phyloP scores from a whole-genome alignment of 139 green algal species.

The Mychonastes homosphaera region DNA sequence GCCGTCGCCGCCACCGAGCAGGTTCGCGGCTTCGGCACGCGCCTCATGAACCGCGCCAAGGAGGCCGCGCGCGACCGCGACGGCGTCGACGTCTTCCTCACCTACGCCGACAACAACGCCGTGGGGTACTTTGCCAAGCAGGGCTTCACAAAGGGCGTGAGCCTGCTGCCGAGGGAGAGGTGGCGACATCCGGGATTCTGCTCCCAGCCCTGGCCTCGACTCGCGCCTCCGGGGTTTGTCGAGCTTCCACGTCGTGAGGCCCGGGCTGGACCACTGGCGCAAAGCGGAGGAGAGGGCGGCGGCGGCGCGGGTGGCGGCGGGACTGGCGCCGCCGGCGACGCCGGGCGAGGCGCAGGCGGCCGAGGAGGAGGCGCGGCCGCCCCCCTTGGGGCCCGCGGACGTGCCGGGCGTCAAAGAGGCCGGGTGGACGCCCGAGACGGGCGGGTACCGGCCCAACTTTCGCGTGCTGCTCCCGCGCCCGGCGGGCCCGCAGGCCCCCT shows the following conservation, averaged over 20 bases:
- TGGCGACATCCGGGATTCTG: background rate
- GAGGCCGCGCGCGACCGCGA: slow-evolving; percentile 67
- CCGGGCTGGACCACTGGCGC: slow-evolving; percentile 40
- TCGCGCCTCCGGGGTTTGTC: slow-evolving; percentile 48
- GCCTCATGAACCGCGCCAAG: slow-evolving; percentile 96
- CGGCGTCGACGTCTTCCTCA: slow-evolving; percentile 83
- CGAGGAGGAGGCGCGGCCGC: background rate
- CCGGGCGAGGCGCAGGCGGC: background rate
- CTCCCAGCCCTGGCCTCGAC: slow-evolving; percentile 30
- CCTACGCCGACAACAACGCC: slow-evolving; percentile 98
- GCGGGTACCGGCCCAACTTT: too few relatives aligned
- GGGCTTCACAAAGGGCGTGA: background rate
- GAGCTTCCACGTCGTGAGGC: slow-evolving; percentile 66
- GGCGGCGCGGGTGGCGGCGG: background rate
- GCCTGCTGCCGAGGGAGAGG: background rate
- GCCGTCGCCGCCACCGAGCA: slow-evolving; percentile 86
- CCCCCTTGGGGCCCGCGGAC: slow-evolving; percentile 28
- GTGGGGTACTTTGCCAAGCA: slow-evolving; percentile 98
- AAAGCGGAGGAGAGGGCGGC: too few relatives aligned
- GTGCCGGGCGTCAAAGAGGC: slow-evolving; percentile 78
- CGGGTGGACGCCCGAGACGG: slow-evolving; percentile 43
- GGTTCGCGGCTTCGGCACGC: slow-evolving; percentile 86
- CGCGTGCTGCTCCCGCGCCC: too few relatives aligned
- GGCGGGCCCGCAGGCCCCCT: background rate
- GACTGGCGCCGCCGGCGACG: slow-evolving; percentile 10